These are phyloP conservation scores for Trametes maxima DNA, from an alignment of 768 basidiomycete species.

Conservation along the genomic window DNA sequence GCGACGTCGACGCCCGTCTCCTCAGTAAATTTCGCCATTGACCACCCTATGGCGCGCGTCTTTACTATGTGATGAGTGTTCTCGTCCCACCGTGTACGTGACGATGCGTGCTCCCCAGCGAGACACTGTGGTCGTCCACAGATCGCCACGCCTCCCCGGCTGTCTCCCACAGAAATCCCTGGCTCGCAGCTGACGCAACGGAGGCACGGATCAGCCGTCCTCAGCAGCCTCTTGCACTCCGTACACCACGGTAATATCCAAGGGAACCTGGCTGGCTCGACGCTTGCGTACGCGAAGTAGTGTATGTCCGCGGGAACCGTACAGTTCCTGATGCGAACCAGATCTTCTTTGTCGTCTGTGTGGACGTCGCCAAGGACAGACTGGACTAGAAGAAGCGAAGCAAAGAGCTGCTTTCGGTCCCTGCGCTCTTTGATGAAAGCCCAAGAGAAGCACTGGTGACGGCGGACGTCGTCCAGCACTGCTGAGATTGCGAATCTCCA, in stretches of 20 bases:
- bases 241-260: conserved; percentile 2
- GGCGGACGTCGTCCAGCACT: conserved; percentile 27
- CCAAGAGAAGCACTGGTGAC: conserved; percentile 33
- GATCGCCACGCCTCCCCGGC: neutral
- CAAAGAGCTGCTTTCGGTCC: conserved; percentile 5
- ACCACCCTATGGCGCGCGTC: conserved; percentile 1
- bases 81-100: no score
- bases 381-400: neutral
- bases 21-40: neutral
- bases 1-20: neutral
- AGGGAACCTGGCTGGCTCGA: neutral
- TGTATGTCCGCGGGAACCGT: neutral
- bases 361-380: neutral
- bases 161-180: neutral
- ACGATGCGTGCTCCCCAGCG: neutral
- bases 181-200: neutral
- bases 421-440: conserved; percentile 34
- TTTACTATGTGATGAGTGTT: neutral
- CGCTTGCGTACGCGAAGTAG: neutral
- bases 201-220: neutral
- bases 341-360: neutral
- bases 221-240: neutral
- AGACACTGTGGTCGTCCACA: neutral
- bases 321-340: neutral
- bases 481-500: conserved; percentile 38